Evolutionary conservation across 768 basidiomycete species (phyloP).

Genomic region (Russula sp.): DNA sequence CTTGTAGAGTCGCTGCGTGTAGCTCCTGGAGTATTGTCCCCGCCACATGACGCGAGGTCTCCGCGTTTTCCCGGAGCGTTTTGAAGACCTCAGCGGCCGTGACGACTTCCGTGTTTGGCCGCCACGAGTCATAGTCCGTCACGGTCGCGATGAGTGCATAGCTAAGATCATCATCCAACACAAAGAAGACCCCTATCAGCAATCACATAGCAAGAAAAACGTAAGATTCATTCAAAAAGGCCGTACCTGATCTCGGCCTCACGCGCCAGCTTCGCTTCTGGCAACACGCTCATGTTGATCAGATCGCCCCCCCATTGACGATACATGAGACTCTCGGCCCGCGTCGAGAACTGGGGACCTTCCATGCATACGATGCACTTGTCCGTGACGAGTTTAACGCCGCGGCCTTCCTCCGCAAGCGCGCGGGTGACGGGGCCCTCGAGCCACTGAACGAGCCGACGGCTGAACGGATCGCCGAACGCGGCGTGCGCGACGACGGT

Average conservation of each 20-base stretch:
- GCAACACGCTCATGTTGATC: conserved; percentile 96
- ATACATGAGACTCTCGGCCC: conserved; percentile 95
- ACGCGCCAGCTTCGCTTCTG: conserved; percentile 93
- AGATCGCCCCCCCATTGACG: conserved; percentile 86
- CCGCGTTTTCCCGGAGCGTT: conserved; percentile 79
- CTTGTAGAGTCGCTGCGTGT: conserved; percentile 47
- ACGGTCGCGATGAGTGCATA: conserved; percentile 87
- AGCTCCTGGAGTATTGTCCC: conserved; percentile 63
- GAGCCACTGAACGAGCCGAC: conserved; percentile 56
- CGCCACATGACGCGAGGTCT: conserved; percentile 73
- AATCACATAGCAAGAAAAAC: neutral
- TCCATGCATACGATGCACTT: conserved; percentile 96
- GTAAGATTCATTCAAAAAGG: neutral
- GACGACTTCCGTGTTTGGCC: conserved; percentile 70
- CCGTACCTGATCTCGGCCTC: conserved; percentile 88
- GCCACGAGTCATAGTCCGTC: conserved; percentile 97
- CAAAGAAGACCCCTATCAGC: neutral
- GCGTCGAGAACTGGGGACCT: conserved; percentile 95
- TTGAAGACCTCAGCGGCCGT: conserved; percentile 89
- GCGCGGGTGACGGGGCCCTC: conserved; percentile 56
- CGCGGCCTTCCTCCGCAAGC: conserved; percentile 49
- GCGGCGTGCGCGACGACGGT: conserved; percentile 84
- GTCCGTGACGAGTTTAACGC: conserved; percentile 65
- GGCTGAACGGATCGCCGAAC: conserved; percentile 89
- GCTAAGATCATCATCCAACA: conserved; percentile 34